Evolutionary conservation across 2,329 filamentous ascomycete species (phyloP).

Genomic region (Xylariaceae sp.): DNA sequence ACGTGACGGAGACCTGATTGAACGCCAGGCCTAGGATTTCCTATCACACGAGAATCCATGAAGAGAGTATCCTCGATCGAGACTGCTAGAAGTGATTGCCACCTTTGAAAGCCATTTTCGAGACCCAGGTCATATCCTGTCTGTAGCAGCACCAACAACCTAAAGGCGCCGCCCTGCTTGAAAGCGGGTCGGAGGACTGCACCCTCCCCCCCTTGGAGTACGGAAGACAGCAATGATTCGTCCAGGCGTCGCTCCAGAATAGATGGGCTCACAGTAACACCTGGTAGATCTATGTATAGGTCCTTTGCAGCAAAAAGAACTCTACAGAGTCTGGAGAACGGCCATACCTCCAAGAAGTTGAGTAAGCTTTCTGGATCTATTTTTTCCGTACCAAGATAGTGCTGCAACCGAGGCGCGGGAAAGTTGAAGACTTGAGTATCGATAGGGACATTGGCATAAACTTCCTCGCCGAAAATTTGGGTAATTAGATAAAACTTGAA

Average conservation of each 20-base stretch:
- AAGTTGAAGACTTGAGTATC: no score
- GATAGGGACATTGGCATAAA: no score
- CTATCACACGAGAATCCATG: neutral
- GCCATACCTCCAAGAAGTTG: neutral
- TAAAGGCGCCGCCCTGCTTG: neutral
- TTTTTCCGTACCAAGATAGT: neutral
- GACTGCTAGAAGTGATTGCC: neutral
- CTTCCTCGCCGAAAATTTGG: neutral
- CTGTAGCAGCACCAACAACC: neutral
- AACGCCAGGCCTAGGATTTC: neutral
- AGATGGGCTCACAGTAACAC: constrained; percentile 1
- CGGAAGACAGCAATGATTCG: neutral
- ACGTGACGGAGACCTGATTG: neutral
- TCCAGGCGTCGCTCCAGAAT: neutral
- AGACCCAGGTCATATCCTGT: neutral
- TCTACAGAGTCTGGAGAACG: neutral
- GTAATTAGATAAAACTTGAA: neutral
- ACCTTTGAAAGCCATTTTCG: neutral
- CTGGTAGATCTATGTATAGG: neutral
- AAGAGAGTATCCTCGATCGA: constrained; percentile 7
- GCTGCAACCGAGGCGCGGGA: neutral
- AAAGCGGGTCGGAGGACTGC: neutral
- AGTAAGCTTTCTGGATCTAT: neutral
- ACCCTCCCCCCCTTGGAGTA: neutral
- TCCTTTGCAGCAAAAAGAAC: neutral